phyloP scores from a whole-genome alignment of 1,284 basidiomycete genomes.

The Stygiomarasmius scandens region DNA sequence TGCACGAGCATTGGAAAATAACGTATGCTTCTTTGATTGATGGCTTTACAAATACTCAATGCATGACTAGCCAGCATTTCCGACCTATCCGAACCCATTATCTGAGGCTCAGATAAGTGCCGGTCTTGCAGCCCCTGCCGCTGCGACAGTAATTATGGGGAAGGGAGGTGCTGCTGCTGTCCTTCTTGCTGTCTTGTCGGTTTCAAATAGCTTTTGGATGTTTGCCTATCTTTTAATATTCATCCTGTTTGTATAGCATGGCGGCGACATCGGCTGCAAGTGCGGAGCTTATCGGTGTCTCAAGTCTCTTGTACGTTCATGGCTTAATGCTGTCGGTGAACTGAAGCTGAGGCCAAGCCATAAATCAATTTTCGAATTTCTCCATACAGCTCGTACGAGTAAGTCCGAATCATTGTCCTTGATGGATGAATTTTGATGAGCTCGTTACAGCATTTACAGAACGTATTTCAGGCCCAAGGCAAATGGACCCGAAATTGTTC shows the following conservation, averaged over 20 bases:
- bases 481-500: slow-evolving; percentile 50
- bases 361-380: background rate
- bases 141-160: slow-evolving; percentile 54
- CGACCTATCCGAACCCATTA: slow-evolving; percentile 55
- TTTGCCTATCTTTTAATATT: slow-evolving; percentile 9
- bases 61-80: slow-evolving; percentile 47
- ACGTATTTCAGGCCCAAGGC: slow-evolving; percentile 52
- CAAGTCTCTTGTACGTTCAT: slow-evolving; percentile 54
- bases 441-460: slow-evolving; percentile 43
- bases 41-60: no score
- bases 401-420: slow-evolving; percentile 14
- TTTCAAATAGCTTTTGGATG: background rate
- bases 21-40: no score
- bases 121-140: slow-evolving; percentile 54
- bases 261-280: slow-evolving; percentile 63
- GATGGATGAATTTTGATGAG: background rate
- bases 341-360: background rate
- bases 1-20: slow-evolving; percentile 50
- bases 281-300: slow-evolving; percentile 64
- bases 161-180: slow-evolving; percentile 53
- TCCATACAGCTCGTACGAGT: slow-evolving; percentile 45
- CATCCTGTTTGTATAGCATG: slow-evolving; percentile 39
- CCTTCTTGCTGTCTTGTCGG: slow-evolving; percentile 53
- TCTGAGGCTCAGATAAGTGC: slow-evolving; percentile 51
- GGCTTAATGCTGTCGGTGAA: slow-evolving; percentile 1